Conservation (phyloP, 1,284 basidiomycete species). For the Fomes fomentarius region DNA sequence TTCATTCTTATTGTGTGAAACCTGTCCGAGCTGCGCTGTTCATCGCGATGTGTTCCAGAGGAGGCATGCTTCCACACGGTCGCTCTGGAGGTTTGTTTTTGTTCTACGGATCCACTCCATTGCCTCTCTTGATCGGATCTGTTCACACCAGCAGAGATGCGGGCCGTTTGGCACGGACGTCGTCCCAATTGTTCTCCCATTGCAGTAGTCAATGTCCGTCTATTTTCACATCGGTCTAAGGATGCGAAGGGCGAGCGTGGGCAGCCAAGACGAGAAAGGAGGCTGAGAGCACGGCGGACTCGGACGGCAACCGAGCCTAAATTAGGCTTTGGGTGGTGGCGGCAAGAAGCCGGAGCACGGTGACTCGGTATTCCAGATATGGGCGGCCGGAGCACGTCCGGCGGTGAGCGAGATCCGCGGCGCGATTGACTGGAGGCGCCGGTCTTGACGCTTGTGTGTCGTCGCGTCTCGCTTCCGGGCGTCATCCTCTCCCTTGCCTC, state of each 20-base stretch:
- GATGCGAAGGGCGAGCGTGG: no score
- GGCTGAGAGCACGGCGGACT: not conserved
- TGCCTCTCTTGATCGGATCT: conserved; percentile 21
- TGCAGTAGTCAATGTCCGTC: no score
- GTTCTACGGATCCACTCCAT: conserved; percentile 3
- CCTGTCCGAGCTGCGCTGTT: no score
- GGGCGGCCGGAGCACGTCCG: no score
- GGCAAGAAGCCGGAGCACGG: conserved; percentile 17
- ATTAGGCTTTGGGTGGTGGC: conserved; percentile 14
- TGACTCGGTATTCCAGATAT: conserved; percentile 11
- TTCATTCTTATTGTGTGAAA: no score
- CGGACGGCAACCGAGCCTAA: not conserved
- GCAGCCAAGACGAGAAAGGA: no score
- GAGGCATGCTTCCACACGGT: not conserved
- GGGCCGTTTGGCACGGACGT: conserved; percentile 14
- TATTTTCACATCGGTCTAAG: not conserved
- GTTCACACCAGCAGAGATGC: conserved; percentile 17
- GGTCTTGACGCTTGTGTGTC: conserved; percentile 5
- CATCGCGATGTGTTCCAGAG: no score
- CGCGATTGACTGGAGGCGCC: conserved; percentile 18
- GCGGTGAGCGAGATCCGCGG: conserved; percentile 19
- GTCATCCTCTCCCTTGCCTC: conserved; percentile 11
- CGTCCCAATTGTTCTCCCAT: conserved; percentile 18
- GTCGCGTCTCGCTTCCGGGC: conserved; percentile 11
- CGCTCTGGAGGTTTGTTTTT: conserved; percentile 7